A percentile compares a stretch with the other conserved stretches of the same genome.
Evolutionary conservation across 768 basidiomycete species (phyloP).

Genomic region (Leucosporidium scottii): DNA sequence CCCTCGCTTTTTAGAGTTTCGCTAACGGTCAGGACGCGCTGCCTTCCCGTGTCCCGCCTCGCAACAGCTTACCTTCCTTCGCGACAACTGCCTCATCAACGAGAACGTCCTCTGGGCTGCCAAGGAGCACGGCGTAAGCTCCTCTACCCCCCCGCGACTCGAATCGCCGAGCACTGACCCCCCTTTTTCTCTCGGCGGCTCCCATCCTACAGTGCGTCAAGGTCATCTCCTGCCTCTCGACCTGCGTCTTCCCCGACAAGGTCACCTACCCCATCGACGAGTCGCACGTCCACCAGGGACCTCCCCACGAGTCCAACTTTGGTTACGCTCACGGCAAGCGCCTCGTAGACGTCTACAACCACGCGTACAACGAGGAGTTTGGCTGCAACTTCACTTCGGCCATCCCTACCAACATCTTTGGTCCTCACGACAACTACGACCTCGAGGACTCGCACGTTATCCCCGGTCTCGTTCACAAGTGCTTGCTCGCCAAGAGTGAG

Average conservation of each 20-base stretch:
- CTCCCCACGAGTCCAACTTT: conserved; percentile 90
- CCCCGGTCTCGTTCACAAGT: conserved; percentile 87
- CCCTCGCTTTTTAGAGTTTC: not conserved
- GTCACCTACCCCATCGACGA: conserved; percentile 90
- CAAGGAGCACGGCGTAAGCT: conserved; percentile 51
- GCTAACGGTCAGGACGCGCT: conserved; percentile 1
- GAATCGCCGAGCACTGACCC: not conserved
- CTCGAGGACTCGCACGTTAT: conserved; percentile 89
- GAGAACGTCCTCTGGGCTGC: conserved; percentile 80
- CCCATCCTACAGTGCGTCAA: conserved; percentile 50
- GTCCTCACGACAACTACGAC: conserved; percentile 88
- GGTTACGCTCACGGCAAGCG: conserved; percentile 95
- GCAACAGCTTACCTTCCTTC: conserved; percentile 72
- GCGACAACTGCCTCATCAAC: conserved; percentile 92
- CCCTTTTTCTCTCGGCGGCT: not conserved
- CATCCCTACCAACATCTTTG: conserved; percentile 97
- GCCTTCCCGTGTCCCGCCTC: not conserved
- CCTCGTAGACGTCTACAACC: conserved; percentile 91
- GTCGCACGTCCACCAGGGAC: conserved; percentile 82
- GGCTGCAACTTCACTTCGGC: conserved; percentile 92
- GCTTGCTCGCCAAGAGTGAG: conserved; percentile 80
- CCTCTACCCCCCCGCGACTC: not conserved
- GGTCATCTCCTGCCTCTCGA: conserved; percentile 89
- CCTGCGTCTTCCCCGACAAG: conserved; percentile 95
- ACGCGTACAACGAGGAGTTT: conserved; percentile 91